Base-by-base conservation (phyloP, 352 stramenopile species). In the Phytophthora constricta region DNA sequence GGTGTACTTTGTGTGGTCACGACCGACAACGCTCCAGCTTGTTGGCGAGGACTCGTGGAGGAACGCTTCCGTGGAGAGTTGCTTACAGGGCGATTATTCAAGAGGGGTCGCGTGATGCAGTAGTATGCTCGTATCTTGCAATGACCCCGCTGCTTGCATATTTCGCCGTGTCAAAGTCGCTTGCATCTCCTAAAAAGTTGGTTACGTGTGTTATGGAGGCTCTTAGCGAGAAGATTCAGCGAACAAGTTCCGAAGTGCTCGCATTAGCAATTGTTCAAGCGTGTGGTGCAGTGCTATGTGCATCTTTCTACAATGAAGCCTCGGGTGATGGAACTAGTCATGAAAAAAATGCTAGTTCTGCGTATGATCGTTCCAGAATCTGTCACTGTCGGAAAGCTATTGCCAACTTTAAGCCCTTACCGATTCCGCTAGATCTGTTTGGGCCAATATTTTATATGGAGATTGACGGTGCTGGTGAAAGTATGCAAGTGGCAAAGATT, bases 1-100 rank as follows among this genome's bases (percentile, higher is more conserved):
- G 19, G 37, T 80, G 4, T 74, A 76, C 39, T 86, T 86, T 39
- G 52, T 77, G 33, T 89, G 80, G 80, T 85, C 80, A 25, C 66
- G 78, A 39, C 63, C 59, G 48, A 63, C 65, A 34, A 58, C 37
- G 26, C 59, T 89, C 7, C 70, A 69, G 34, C 49, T 87, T 37
- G 46, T 42, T 11, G 62, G 60, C 25, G 66, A 77, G 14, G 54
- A 77, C 28, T 79, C 66, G 2, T 89, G 78, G 78, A 63, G 72
- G 22, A 81, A 79, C 57, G 58, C 76, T 74, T 14, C 60, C 79
- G 31, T 89, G 80, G 78, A 78, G 75, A 58, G 53, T 77, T 33
- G 53, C 51, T 1, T 80, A 72, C 45, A 68, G 56, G 11, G 51
- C 62, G 37, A 70, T 89, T 46, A 61, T 79, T 43, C 64, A 83